These are phyloP conservation scores for Cadophora gregata DNA, from an alignment of 2,329 filamentous ascomycete species.

Conservation along the genomic window DNA sequence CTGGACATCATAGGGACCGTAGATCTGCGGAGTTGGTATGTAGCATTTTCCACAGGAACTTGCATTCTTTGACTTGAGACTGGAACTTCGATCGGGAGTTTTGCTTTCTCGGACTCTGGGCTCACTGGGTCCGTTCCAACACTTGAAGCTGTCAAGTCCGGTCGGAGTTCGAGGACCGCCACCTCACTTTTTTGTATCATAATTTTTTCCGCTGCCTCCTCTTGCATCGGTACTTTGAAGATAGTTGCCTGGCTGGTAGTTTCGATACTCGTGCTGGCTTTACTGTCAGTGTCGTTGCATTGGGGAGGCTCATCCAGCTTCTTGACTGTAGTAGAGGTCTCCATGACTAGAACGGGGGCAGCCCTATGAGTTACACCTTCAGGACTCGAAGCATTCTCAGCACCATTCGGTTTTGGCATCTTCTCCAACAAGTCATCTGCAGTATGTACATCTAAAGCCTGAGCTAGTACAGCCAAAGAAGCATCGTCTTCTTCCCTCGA, in stretches of 20 bases:
- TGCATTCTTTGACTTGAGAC: not conserved
- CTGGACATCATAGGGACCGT: not conserved
- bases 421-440: not conserved
- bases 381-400: not conserved
- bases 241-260: not conserved
- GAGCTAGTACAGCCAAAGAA: constrained; percentile 37
- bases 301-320: not conserved
- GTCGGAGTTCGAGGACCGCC: not conserved
- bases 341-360: not conserved
- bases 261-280: not conserved
- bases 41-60: not conserved
- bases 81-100: not conserved
- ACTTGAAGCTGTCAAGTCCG: too few species aligned
- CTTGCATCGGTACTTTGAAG: not conserved
- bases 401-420: not conserved
- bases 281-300: not conserved
- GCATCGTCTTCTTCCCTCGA: constrained; percentile 39
- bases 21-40: not conserved
- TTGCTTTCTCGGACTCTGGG: not conserved
- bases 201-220: not conserved
- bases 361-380: too few species aligned
- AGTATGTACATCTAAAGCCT: constrained; percentile 26
- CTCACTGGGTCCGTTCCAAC: not conserved
- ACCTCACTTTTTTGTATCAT: not conserved
- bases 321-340: not conserved